Evolutionary conservation across 179 eudicot species (phyloP), one percentile per base, ranked within the genome.

Genomic region (Sideroxylon spinosum): DNA sequence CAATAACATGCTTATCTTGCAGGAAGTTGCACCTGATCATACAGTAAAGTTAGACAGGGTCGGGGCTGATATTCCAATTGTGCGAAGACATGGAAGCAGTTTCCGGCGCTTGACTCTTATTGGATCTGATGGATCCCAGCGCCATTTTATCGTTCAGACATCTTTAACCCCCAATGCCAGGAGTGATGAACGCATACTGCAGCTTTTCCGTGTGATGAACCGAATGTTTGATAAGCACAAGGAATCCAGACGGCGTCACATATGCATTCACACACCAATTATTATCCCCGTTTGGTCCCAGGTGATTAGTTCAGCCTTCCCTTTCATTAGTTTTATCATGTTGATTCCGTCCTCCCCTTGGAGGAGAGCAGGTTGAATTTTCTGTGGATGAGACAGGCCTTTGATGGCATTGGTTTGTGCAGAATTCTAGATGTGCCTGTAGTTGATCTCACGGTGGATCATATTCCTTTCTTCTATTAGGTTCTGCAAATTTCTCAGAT

Each of bases 211-310:
- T 63, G 93, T 94, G 68, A 89, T 94, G 97, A 96, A 96, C 79
- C 86, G 88, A 76, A 92, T 94, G 97, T 96, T 96, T 76, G 98
- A 94, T 84, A 96, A 94, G 86, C 98, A 96, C 82, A 94, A 96
- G 84, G 99, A 96, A 77, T 96, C 98, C 48, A 88, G 99, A 78
- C 91, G 93, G 57, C 97, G 98, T 32, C 97, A 96, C 86, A 92
- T 94, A 63, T 87, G 89, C 87, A 94, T 96, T 79, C 98, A 94
- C 82, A 96, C 99, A 64, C 99, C 99, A 60, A 91, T 96, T 64
- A 94, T 96, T 50, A 96, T 96, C 76, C 98, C 99, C 60, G 99
- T 96, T 78, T 96, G 98, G 98, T 94, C 99, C 76, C 99, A 94
- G 99, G 99, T 96, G 65, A 81, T 79, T 59, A 29, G 26, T 73